Conservation (phyloP, 805 yeast genomes). For the Hanseniaspora clermontiae region DNA sequence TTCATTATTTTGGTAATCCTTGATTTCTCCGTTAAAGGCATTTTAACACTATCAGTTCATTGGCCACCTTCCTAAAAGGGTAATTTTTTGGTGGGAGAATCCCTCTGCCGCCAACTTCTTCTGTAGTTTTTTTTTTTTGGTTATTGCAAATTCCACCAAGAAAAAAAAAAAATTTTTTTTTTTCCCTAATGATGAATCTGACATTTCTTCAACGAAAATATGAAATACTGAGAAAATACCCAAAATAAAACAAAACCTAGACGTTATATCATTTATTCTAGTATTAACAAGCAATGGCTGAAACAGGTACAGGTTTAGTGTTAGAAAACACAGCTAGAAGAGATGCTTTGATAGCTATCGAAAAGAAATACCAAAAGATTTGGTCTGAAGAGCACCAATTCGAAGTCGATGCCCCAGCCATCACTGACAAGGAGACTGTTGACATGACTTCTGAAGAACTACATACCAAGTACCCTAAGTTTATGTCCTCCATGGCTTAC, state of each 20-base stretch:
- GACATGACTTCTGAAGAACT: conserved; percentile 53
- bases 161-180: not conserved
- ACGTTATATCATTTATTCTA: no score
- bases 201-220: not conserved
- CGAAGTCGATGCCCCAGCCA: conserved; percentile 77
- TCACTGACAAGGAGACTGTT: conserved; percentile 44
- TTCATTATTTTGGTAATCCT: not conserved
- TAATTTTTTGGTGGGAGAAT: not conserved
- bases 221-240: no score
- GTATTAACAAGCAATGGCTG: conserved; percentile 15
- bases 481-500: conserved; percentile 87
- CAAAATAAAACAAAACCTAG: not conserved
- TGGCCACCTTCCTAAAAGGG: not conserved
- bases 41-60: no score
- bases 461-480: conserved; percentile 70
- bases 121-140: not conserved
- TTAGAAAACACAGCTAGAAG: conserved; percentile 72
- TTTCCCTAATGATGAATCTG: not conserved
- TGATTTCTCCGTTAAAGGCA: not conserved
- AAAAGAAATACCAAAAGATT: conserved; percentile 68
- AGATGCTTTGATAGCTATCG: conserved; percentile 81
- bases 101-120: not conserved
- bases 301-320: conserved; percentile 25
- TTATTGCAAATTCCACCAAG: not conserved
- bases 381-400: conserved; percentile 84